phyloP scores from a whole-genome alignment of 2,329 filamentous ascomycete genomes.

The Fusarium sp. region DNA sequence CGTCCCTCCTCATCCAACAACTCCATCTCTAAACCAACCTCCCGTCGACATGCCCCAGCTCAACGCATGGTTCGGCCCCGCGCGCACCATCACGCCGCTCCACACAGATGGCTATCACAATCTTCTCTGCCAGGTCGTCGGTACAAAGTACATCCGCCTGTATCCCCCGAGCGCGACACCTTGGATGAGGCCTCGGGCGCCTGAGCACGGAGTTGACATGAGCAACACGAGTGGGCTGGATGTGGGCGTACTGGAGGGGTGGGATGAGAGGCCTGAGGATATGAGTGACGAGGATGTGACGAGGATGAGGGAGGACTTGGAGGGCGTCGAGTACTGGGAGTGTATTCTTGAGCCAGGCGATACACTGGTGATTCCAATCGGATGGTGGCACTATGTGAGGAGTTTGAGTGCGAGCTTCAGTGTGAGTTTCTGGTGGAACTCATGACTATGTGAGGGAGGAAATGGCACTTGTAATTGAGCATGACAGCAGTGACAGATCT shows the following conservation, averaged over 20 bases:
- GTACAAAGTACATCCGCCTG: slow-evolving; percentile 88
- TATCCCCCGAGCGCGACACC: slow-evolving; percentile 74
- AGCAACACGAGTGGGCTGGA: slow-evolving; percentile 87
- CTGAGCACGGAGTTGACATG: slow-evolving; percentile 84
- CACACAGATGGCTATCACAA: slow-evolving; percentile 97
- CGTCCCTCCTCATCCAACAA: slow-evolving; percentile 65
- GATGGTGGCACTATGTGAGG: slow-evolving; percentile 98
- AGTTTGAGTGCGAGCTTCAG: slow-evolving; percentile 89
- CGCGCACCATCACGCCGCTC: slow-evolving; percentile 87
- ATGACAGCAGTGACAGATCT: not conserved
- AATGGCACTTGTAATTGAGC: not conserved
- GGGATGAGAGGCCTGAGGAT: slow-evolving; percentile 55
- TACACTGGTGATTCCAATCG: slow-evolving; percentile 86
- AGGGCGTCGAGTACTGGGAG: slow-evolving; percentile 73
- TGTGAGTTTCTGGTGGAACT: slow-evolving; percentile 97
- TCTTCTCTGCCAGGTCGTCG: slow-evolving; percentile 87
- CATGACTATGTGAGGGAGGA: not conserved
- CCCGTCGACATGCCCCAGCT: slow-evolving; percentile 70
- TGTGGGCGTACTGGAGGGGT: slow-evolving; percentile 72
- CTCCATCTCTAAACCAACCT: slow-evolving; percentile 49
- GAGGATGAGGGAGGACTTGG: slow-evolving; percentile 59
- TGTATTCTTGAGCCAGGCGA: slow-evolving; percentile 83
- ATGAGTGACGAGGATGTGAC: slow-evolving; percentile 48
- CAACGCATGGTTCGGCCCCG: slow-evolving; percentile 93
- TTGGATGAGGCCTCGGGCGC: slow-evolving; percentile 67